A percentile compares a stretch with the other conserved stretches of the same genome.
Evolutionary conservation across 2,329 filamentous ascomycete species (phyloP).

Genomic region (Aspergillus sp.): DNA sequence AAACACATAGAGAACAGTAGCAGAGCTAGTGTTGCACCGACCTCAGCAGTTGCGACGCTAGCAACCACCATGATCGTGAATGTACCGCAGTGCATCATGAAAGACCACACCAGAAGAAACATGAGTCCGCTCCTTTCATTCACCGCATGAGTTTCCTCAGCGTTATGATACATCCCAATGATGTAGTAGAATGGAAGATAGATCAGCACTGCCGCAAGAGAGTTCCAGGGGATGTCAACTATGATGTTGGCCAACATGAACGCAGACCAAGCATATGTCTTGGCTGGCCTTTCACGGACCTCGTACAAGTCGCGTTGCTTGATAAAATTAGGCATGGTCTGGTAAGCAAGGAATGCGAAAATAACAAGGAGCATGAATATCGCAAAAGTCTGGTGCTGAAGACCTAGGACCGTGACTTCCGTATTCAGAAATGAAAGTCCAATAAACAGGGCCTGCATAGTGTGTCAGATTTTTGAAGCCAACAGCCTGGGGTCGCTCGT

Average conservation of each 20-base stretch:
- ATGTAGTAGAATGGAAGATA: conserved; percentile 68
- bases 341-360: conserved; percentile 58
- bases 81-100: conserved; percentile 40
- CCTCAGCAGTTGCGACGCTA: conserved; percentile 7
- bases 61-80: conserved; percentile 6
- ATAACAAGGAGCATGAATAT: conserved; percentile 80
- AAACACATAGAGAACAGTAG: neutral
- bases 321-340: conserved; percentile 60
- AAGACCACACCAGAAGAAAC: conserved; percentile 62
- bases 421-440: conserved; percentile 77
- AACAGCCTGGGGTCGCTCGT: neutral
- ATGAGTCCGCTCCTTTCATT: conserved; percentile 61
- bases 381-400: conserved; percentile 84
- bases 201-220: conserved; percentile 56
- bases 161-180: conserved; percentile 44
- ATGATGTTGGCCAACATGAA: conserved; percentile 70
- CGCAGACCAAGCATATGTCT: conserved; percentile 70
- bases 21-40: conserved; percentile 4
- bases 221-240: conserved; percentile 67
- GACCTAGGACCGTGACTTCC: conserved; percentile 71
- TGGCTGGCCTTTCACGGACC: conserved; percentile 60
- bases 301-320: conserved; percentile 59
- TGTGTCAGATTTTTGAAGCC: neutral
- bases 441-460: conserved; percentile 63
- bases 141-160: conserved; percentile 32